Evolutionary conservation across 768 basidiomycete genomes (phyloP), one percentile per base, ranked within the genome.

Genomic region (Austroboletus eburneus): DNA sequence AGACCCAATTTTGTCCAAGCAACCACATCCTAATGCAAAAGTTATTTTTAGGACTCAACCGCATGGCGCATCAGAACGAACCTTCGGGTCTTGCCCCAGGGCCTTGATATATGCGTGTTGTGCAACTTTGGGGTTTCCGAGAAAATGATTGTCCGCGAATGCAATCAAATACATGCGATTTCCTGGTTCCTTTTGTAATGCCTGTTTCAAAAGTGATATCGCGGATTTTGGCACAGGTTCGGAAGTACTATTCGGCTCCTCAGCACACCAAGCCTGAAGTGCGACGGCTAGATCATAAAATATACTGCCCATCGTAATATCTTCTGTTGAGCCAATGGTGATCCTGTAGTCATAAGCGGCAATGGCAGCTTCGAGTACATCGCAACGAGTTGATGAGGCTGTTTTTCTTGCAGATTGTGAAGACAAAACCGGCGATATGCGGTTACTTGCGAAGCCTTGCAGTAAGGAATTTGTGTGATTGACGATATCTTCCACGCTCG

Each of bases 61-160:
- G 9, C 22, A 39, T 21, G 17, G 6, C 12, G n/a, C 32, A 42
- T 32, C 21, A 16, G 23, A 30, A 65, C 70, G 39, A 51, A 88
- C 91, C 75, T 95, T 95, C 0, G 79, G 66, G 61, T 97, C 84
- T 32, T 89, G 71, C 56, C 97, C 94, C 38, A 98, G 66, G 5
- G 93, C 86, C 48, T 80, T 86, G 60, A 97, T 82, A 57, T 91
- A 96, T 4, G 91, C 87, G 68, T 98, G 92, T 65, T 99, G 95
- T 3, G 91, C 84, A 1, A 80, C 72, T 55, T 81, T 85, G 0
- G 86, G 77, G 35, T 87, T 81, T 13, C 69, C 71, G 8, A 75
- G 57, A 57, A 91, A 87, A 48, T 83, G 73, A 14, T 85, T 73
- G 53, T 83, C 78, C 0, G 88, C 96, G 23, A 98, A 68, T 2